Evolutionary conservation across 768 basidiomycete species (phyloP).

Genomic region (Calvatia gigantea): DNA sequence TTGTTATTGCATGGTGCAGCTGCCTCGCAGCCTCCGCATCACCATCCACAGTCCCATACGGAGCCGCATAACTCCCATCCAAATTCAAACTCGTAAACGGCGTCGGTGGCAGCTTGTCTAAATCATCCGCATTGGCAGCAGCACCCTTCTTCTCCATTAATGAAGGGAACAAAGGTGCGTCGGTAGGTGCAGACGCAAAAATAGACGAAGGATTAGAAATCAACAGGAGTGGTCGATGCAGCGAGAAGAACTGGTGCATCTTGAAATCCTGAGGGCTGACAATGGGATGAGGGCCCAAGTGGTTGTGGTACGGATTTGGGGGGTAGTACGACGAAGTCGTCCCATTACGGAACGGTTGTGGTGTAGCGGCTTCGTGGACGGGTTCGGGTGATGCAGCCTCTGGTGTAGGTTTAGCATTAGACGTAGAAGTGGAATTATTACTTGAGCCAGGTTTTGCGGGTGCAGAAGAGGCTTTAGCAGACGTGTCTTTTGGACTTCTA

Average conservation of each 20-base stretch:
- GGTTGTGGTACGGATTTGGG: conserved; percentile 15
- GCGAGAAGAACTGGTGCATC: conserved; percentile 81
- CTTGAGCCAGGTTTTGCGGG: conserved; percentile 9
- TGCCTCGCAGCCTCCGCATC: conserved; percentile 80
- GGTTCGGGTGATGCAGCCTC: conserved; percentile 3
- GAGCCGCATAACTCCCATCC: conserved; percentile 25
- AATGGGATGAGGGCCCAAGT: conserved; percentile 42
- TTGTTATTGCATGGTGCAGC: conserved; percentile 70
- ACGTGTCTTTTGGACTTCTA: conserved; percentile 8
- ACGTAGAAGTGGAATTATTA: conserved; percentile 12
- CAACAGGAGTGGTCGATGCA: conserved; percentile 75
- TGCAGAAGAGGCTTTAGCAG: conserved; percentile 8
- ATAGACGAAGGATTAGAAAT: conserved; percentile 58
- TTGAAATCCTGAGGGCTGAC: conserved; percentile 68
- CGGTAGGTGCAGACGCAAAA: conserved; percentile 33
- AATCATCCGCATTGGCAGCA: background rate
- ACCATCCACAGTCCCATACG: conserved; percentile 58
- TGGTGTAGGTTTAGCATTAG: conserved; percentile 4
- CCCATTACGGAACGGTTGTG: conserved; percentile 12
- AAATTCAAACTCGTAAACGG: conserved; percentile 15
- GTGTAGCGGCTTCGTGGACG: conserved; percentile 14
- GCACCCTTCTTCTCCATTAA: background rate
- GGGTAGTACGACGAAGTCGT: conserved; percentile 9
- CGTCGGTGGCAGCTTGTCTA: conserved; percentile 16
- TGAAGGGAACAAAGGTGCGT: conserved; percentile 19